Conservation (phyloP, 2,329 filamentous ascomycete genomes). For the Lasiodiplodia hormozganensis region DNA sequence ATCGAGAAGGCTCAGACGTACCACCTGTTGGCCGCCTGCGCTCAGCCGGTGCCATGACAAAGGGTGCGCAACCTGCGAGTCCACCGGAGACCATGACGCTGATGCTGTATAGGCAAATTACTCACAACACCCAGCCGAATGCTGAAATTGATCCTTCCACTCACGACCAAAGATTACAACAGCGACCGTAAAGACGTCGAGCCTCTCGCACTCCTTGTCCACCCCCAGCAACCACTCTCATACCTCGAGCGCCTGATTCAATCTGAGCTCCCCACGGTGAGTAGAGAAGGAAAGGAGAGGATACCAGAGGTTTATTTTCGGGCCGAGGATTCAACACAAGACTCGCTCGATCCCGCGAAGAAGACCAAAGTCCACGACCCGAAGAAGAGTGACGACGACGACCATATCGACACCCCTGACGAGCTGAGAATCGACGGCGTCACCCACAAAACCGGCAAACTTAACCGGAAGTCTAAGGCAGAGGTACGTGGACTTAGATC, state of each 20-base stretch:
- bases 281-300: conserved; percentile 68
- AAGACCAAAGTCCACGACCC: conserved; percentile 38
- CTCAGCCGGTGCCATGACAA: conserved; percentile 67
- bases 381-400: conserved; percentile 39
- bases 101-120: conserved; percentile 67
- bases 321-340: conserved; percentile 75
- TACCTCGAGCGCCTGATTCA: conserved; percentile 91
- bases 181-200: conserved; percentile 74
- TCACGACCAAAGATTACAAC: conserved; percentile 68
- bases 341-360: conserved; percentile 52
- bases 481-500: background rate
- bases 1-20: conserved; percentile 65
- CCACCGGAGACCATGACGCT: conserved; percentile 19
- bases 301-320: conserved; percentile 79
- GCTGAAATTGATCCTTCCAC: conserved; percentile 79
- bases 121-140: conserved; percentile 81
- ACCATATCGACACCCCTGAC: conserved; percentile 54
- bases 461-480: conserved; percentile 34
- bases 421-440: conserved; percentile 60
- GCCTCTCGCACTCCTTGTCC: conserved; percentile 82
- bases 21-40: conserved; percentile 62
- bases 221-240: conserved; percentile 88
- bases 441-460: conserved; percentile 53
- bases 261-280: conserved; percentile 77
- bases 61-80: conserved; percentile 52